Conservation (phyloP, 176 grass and related monocot genomes). For the Neostapfia colusana region DNA sequence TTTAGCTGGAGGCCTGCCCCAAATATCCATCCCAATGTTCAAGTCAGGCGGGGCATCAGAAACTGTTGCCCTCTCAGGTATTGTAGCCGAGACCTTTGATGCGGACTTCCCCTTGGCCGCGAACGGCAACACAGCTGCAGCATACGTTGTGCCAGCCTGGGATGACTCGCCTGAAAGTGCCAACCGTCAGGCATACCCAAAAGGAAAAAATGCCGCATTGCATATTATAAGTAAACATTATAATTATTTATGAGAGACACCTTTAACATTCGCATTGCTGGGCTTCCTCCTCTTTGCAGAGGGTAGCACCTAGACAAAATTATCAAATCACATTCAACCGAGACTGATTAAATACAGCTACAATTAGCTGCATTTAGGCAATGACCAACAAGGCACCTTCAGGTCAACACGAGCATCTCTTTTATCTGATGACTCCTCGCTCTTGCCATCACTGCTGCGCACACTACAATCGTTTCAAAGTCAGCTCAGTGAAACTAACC, state of each 20-base stretch:
- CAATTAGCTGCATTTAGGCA: conserved; percentile 14
- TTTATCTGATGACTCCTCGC: conserved; percentile 55
- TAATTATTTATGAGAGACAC: no score
- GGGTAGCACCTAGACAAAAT: conserved; percentile 54
- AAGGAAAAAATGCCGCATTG: background rate
- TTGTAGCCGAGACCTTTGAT: conserved; percentile 48
- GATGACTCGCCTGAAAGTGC: conserved; percentile 52
- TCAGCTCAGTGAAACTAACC: conserved; percentile 7
- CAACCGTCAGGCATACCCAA: background rate
- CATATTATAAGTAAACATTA: background rate
- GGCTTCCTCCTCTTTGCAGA: conserved; percentile 66
- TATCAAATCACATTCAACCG: conserved; percentile 30
- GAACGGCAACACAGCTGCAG: conserved; percentile 9
- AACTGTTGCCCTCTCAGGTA: conserved; percentile 45
- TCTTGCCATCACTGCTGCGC: conserved; percentile 48
- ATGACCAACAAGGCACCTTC: conserved; percentile 48
- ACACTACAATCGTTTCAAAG: conserved; percentile 15
- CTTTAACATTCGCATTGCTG: conserved; percentile 31
- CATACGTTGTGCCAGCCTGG: conserved; percentile 28
- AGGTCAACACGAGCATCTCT: conserved; percentile 31
- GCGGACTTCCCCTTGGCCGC: conserved; percentile 45
- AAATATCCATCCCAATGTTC: conserved; percentile 71
- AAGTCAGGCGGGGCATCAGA: conserved; percentile 42
- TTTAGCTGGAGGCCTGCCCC: conserved; percentile 46
- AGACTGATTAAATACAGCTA: background rate